Conservation (phyloP, 495 filamentous ascomycete species). For the Apodospora peruviana region DNA sequence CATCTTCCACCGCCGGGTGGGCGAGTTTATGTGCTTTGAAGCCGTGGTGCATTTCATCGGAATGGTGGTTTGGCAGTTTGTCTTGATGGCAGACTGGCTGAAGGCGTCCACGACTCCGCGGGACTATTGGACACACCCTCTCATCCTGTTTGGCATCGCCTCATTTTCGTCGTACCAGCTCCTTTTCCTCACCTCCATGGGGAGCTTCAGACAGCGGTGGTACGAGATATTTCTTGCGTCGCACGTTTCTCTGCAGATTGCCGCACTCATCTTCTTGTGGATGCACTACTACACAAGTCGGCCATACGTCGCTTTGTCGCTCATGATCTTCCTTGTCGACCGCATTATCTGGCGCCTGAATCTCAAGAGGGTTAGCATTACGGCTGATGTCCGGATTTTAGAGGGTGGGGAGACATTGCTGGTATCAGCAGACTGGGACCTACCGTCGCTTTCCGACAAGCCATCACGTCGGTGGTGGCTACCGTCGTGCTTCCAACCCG, state of each 20-base stretch:
- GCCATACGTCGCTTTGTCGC: slow-evolving; percentile 14
- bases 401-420: slow-evolving; percentile 40
- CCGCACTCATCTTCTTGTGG: slow-evolving; percentile 47
- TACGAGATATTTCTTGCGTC: slow-evolving; percentile 22
- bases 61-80: slow-evolving; percentile 39
- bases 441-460: slow-evolving; percentile 11
- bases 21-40: slow-evolving; percentile 26
- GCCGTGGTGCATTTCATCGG: slow-evolving; percentile 29
- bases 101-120: slow-evolving; percentile 5
- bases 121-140: slow-evolving; percentile 23
- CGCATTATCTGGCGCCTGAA: slow-evolving; percentile 49
- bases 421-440: slow-evolving; percentile 37
- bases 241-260: slow-evolving; percentile 49
- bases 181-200: slow-evolving; percentile 43
- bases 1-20: slow-evolving; percentile 46
- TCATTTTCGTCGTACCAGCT: slow-evolving; percentile 52
- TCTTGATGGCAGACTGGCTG: slow-evolving; percentile 22
- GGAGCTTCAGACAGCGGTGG: slow-evolving; percentile 21
- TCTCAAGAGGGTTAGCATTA: slow-evolving; percentile 36
- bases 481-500: slow-evolving; percentile 10
- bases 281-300: slow-evolving; percentile 42
- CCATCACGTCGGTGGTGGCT: slow-evolving; percentile 1
- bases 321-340: slow-evolving; percentile 53
- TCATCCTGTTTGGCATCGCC: slow-evolving; percentile 30
- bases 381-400: slow-evolving; percentile 39